Evolutionary conservation across 192 early-diverging fungal species (phyloP), one percentile per base, ranked within the genome.

Genomic region (Coemansia sp.): DNA sequence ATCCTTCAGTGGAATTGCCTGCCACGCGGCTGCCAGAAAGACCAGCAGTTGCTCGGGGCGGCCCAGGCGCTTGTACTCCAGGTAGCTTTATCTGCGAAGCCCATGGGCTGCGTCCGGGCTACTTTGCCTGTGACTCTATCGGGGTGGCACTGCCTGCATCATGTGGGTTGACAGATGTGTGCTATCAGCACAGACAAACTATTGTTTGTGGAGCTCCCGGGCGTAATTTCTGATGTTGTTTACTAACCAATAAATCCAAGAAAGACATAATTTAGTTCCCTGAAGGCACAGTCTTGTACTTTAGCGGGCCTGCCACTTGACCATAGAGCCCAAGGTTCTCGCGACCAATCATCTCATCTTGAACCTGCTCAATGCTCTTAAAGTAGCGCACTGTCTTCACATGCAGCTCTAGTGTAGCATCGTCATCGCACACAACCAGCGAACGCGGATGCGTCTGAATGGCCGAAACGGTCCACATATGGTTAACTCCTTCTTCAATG

Each of bases 361-460:
- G 88, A 5, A 90, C 90, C 77, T 88, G 83, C 73, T 92, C 90
- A 53, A 92, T 92, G 42, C 84, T 86, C 75, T 88, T 90, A 63
- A 92, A 92, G 71, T 92, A 92, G 74, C 84, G 85, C 41, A 92
- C 90, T 26, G 90, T 92, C 81, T 92, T 88, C 70, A 93, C 91
- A 42, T 93, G 88, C 50, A 93, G 80, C 76, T 93, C 91, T 40
- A 93, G 74, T 1, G 89, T 91, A 26, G 91, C 88, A 53, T 93
- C 91, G 61, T 93, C 91, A 65, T 93, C 91, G 61, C 91, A 93
- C 19, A 88, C 87, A 67, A 92, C 84, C 68, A 92, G 80, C 19
- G 86, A 85, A 59, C 85, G 84, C 31, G 88, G 85, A 54, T 92
- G 88, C 21, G 86, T 72, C 71, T 92, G 88, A 72, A 92, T 86